Evolutionary conservation across 2,329 filamentous ascomycete species (phyloP), one percentile per base, ranked within the genome.

Genomic region (Fusarium kyushuense): DNA sequence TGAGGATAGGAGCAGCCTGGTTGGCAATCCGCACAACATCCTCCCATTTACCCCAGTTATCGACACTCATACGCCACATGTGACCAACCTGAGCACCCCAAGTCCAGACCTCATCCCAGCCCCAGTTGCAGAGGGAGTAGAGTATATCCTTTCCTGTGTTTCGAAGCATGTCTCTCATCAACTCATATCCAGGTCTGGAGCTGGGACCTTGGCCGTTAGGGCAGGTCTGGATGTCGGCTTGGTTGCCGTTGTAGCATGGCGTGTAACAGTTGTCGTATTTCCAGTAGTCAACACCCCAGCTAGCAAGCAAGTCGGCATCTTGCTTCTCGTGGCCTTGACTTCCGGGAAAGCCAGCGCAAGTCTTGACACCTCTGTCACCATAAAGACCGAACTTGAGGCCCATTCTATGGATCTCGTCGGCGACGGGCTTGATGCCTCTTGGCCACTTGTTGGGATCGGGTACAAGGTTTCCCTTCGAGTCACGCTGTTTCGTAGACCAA

Each of bases 241-340:
- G 55, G 5, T 56, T 56, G 35, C 58, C 49, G 32, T 42, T 47
- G 42, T 63, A 47, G 48, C 59, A 63, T 36, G 41, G 41, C 10
- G 59, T 62, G 25, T 64, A 65, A 21, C 61, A 65, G 41, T 65
- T 65, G 46, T 65, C 61, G 21, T 65, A 65, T 35, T 65, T 65
- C 53, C 59, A 64, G 17, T 58, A 65, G 42, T 65, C 60, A 21
- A 65, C 54, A 17, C 60, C 60, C 61, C 61, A 65, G 36, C 59
- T 64, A 8, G 61, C 61, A 23, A 65, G 52, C 8, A 64, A 36
- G 7, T 64, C 23, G 5, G 54, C 61, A 4, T 65, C 61, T 41
- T 65, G 49, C 47, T 65, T 38, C 30, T 65, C 61, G 12, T 64
- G 52, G 4, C 53, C 61, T 42, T 64, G 41, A 13, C 59, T 64